Evolutionary conservation across 805 yeast genomes (phyloP), one percentile per base, ranked within the genome.

Genomic region (Saturnispora mendoncae): DNA sequence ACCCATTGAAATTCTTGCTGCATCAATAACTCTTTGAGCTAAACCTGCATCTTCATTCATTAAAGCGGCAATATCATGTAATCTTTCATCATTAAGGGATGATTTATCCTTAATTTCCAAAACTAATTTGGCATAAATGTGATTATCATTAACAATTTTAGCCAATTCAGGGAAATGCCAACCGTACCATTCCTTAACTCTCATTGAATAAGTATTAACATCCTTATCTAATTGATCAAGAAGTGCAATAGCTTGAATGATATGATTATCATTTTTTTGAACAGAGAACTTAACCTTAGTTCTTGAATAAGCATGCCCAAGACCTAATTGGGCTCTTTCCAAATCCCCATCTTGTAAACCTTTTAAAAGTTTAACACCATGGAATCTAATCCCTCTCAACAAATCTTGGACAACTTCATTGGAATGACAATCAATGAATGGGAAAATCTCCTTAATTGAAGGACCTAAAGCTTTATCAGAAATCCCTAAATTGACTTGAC

Each of bases 111-210:
- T 76, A 62, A 92, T 85, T 67, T 74, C 72, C 48, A 86, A 67
- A 47, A 86, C 84, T 49, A 90, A 74, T 62, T 74, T 78, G 53
- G 97, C 95, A 65, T 74, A 88, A 49, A 72, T 68, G 70, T 83
- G 84, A 73, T 86, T 87, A 66, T 88, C 96, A 52, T 85, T 78
- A 41, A 84, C 94, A 56, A 88, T 75, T 68, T 83, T 84, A 55
- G 94, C 92, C 68, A 87, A 76, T 70, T 87, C 97, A 45, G 97
- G 97, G 80, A 92, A 92, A 67, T 92, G 98, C 98, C 98, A 92
- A 51, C 98, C 98, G 69, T 92, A 92, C 98, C 98, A 92, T 70
- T 92, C 98, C 71, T 90, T 92, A 68, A 90, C 78, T 71, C 98
- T 80, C 98, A 92, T 92, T 52, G 97, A 95, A 57, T 90, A 92